These are phyloP conservation scores for Komagataella pastoris DNA, from an alignment of 805 yeast species.

Conservation along the genomic window DNA sequence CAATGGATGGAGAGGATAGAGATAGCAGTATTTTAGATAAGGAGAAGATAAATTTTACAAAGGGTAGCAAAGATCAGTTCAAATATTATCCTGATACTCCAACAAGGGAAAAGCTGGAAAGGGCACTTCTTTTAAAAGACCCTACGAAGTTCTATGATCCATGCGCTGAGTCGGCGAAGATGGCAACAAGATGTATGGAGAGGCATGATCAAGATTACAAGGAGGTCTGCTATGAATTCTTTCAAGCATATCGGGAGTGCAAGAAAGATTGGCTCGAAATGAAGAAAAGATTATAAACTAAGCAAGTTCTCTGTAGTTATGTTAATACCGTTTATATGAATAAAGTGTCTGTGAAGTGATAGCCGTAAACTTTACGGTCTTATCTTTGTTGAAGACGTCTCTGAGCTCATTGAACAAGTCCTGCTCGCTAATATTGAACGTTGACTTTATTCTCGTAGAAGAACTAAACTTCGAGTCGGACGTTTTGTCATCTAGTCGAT, in stretches of 20 bases:
- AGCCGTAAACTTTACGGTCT: neutral
- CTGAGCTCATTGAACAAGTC: neutral
- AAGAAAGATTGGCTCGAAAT: constrained; percentile 52
- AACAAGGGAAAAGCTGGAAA: constrained; percentile 52
- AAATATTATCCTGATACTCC: constrained; percentile 87
- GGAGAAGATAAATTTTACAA: constrained; percentile 34
- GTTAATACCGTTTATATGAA: neutral
- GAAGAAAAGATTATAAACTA: neutral
- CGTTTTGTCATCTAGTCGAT: neutral
- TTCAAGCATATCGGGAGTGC: constrained; percentile 89
- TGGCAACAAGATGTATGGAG: constrained; percentile 78
- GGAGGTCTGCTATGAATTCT: constrained; percentile 63
- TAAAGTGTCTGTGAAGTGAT: neutral
- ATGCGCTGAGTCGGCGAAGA: constrained; percentile 77
- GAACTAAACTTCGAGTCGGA: neutral
- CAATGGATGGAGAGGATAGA: neutral
- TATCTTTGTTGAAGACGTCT: neutral
- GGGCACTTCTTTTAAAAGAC: constrained; percentile 57
- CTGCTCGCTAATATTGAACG: neutral
- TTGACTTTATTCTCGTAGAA: neutral
- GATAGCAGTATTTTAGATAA: constrained; percentile 18
- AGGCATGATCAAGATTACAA: constrained; percentile 58
- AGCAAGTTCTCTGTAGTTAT: neutral
- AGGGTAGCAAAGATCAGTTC: constrained; percentile 35
- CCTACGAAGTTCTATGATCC: constrained; percentile 87